These are phyloP conservation scores for Sporobolomyces roseus DNA, from an alignment of 768 basidiomycete species.

Conservation along the genomic window DNA sequence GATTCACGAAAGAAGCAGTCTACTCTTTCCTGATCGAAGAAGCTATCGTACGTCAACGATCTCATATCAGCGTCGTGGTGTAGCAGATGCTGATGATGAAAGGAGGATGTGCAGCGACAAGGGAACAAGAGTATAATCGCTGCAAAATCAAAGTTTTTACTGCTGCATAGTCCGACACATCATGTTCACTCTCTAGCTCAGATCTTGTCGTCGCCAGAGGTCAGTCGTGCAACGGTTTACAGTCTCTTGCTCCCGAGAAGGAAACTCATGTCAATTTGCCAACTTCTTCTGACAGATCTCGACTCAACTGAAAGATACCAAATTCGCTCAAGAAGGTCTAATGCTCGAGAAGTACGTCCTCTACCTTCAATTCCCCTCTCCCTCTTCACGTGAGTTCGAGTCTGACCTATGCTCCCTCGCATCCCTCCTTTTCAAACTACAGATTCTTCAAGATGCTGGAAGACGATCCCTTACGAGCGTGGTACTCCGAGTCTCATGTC, in stretches of 20 bases:
- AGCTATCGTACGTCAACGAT: conserved; percentile 53
- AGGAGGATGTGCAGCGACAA: conserved; percentile 57
- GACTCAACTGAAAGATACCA: conserved; percentile 80
- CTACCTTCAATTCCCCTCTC: not conserved
- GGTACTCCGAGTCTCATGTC: conserved; percentile 98
- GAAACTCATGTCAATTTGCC: not conserved
- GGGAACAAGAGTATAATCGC: conserved; percentile 77
- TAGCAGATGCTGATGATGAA: too few species aligned
- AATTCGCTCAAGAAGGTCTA: conserved; percentile 89
- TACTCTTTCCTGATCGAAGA: conserved; percentile 78
- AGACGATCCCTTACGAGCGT: conserved; percentile 88
- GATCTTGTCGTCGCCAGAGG: conserved; percentile 90
- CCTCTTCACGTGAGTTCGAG: not conserved
- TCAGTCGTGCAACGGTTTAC: conserved; percentile 49
- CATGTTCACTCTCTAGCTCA: conserved; percentile 96
- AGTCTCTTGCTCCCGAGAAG: not conserved
- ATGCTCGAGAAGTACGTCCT: conserved; percentile 72
- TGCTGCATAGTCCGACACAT: conserved; percentile 83
- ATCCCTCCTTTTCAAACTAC: conserved; percentile 5
- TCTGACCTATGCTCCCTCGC: too few species aligned
- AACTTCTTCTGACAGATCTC: conserved; percentile 56
- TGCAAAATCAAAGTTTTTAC: conserved; percentile 77
- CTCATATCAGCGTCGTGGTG: too few species aligned
- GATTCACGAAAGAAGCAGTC: conserved; percentile 87
- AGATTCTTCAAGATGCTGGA: conserved; percentile 99